phyloP scores from a whole-genome alignment of 176 grass and related monocot genomes.

The Avena insularis region DNA sequence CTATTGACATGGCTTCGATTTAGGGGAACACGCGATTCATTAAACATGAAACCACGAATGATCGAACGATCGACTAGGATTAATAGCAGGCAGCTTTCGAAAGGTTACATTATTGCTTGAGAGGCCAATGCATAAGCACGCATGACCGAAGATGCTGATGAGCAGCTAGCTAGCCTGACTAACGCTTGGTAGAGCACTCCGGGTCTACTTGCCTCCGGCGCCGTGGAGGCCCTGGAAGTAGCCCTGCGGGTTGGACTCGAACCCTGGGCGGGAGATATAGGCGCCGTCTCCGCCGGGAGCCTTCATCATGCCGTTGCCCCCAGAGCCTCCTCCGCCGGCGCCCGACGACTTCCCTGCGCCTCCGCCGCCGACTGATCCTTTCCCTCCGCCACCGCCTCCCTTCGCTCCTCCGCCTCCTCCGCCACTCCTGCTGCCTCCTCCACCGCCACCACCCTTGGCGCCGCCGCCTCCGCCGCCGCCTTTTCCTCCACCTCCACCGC shows the following conservation, averaged over 20 bases:
- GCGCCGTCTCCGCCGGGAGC: constrained; percentile 5
- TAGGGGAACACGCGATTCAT: too few relatives aligned
- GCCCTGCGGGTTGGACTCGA: constrained; percentile 41
- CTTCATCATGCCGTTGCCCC: constrained; percentile 22
- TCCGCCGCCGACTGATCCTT: not conserved
- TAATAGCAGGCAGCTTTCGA: not conserved
- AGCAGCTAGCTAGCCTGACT: not conserved
- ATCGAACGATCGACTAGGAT: not conserved
- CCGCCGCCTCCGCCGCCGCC: not conserved
- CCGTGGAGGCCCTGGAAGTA: constrained; percentile 45
- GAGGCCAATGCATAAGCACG: not conserved
- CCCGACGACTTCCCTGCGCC: not conserved
- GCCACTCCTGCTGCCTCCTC: not conserved
- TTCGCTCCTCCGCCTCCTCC: not conserved
- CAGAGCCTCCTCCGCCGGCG: not conserved
- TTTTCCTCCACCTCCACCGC: not conserved
- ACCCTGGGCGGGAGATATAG: constrained; percentile 31
- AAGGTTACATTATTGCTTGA: not conserved
- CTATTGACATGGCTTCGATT: too few relatives aligned
- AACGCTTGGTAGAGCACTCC: not conserved
- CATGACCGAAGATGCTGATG: not conserved
- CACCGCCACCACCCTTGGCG: not conserved
- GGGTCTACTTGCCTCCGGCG: not conserved
- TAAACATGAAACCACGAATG: too few relatives aligned
- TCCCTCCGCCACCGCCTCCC: not conserved